These are phyloP conservation scores for Leccinum aurantiacum DNA, from an alignment of 768 basidiomycete genomes.

Conservation along the genomic window DNA sequence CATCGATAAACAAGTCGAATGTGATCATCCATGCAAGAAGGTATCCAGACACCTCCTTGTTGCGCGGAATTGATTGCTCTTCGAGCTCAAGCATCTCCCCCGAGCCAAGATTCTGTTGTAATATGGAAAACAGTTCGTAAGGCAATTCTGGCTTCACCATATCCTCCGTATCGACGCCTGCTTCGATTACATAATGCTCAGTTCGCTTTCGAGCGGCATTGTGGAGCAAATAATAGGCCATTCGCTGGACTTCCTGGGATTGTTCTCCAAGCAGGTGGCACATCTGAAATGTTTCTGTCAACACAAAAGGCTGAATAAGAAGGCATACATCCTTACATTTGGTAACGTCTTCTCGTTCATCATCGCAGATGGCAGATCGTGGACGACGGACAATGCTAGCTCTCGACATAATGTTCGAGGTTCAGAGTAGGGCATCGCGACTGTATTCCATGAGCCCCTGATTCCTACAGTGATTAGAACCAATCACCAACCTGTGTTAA, in stretches of 20 bases:
- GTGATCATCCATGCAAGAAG: slow-evolving; percentile 90
- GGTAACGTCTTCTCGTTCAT: slow-evolving; percentile 63
- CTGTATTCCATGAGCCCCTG: slow-evolving; percentile 5
- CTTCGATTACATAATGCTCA: slow-evolving; percentile 83
- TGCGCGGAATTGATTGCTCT: slow-evolving; percentile 36
- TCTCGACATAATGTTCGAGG: slow-evolving; percentile 70
- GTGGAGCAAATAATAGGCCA: slow-evolving; percentile 72
- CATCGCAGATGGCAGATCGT: slow-evolving; percentile 61
- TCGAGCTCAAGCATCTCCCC: slow-evolving; percentile 41
- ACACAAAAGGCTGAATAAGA: neutral
- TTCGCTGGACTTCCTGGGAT: slow-evolving; percentile 66
- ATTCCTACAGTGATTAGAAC: neutral
- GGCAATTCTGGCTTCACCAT: slow-evolving; percentile 59
- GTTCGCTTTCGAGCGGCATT: slow-evolving; percentile 73
- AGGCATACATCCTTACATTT: slow-evolving; percentile 42
- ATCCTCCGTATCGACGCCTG: slow-evolving; percentile 72
- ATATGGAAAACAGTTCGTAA: slow-evolving; percentile 58
- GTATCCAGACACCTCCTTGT: slow-evolving; percentile 55
- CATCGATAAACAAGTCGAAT: slow-evolving; percentile 80
- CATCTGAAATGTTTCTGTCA: slow-evolving; percentile 51
- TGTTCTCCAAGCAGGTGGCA: slow-evolving; percentile 73
- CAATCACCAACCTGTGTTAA: slow-evolving; percentile 47
- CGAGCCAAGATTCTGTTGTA: slow-evolving; percentile 48
- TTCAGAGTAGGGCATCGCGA: slow-evolving; percentile 36
- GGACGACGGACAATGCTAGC: slow-evolving; percentile 65